phyloP scores from a whole-genome alignment of 768 basidiomycete genomes.

The Hygrocybe punicea region DNA sequence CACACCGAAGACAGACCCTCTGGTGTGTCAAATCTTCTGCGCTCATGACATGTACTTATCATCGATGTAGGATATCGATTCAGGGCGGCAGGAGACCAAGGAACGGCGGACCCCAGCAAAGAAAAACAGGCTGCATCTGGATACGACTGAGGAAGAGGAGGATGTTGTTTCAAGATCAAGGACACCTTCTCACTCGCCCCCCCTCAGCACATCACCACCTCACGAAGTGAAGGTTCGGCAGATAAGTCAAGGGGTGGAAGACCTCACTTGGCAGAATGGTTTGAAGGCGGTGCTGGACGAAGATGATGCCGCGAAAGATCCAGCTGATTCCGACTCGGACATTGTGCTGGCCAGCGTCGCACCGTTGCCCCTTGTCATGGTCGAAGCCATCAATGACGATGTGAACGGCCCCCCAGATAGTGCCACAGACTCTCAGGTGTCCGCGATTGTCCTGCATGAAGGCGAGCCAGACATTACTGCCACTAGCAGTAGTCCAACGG shows the following conservation, averaged over 20 bases:
- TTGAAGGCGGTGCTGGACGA: constrained; percentile 34
- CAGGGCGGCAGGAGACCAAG: constrained; percentile 41
- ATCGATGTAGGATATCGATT: constrained; percentile 41
- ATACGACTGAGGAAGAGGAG: constrained; percentile 62
- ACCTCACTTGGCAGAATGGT: constrained; percentile 63
- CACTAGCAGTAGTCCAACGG: not conserved
- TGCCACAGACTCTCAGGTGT: not conserved
- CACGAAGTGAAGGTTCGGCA: constrained; percentile 76
- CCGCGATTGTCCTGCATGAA: constrained; percentile 1
- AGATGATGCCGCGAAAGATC: constrained; percentile 25
- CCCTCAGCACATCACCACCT: constrained; percentile 61
- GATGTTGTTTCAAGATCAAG: constrained; percentile 42
- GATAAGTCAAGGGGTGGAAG: constrained; percentile 76
- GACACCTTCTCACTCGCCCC: constrained; percentile 45
- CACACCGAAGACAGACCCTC: constrained; percentile 35
- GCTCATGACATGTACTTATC: not conserved
- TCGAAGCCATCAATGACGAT: constrained; percentile 6
- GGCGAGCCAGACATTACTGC: not conserved
- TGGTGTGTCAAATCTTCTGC: constrained; percentile 4
- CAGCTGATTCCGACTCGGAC: constrained; percentile 7
- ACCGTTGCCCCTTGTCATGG: not conserved
- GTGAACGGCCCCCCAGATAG: not conserved
- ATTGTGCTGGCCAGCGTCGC: constrained; percentile 9
- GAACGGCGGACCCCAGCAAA: constrained; percentile 65
- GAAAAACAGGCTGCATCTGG: constrained; percentile 67